Conservation (phyloP, 139 green algal species). For the Auxenochlorella pyrenoidosa region DNA sequence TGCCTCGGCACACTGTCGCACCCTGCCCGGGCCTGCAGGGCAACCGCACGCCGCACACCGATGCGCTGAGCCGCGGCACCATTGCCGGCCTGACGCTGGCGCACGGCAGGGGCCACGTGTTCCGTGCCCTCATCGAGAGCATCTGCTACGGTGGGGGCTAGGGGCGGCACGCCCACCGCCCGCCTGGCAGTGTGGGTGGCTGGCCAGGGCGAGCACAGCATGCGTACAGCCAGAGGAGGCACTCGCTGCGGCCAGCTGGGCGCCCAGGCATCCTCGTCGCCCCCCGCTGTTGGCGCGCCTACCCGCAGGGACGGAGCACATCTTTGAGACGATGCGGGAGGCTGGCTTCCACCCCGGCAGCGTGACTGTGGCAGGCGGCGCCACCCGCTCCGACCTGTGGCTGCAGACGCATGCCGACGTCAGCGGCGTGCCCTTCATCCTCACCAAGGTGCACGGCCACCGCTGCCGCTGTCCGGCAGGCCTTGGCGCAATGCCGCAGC, state of each 20-base stretch:
- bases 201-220: too few species aligned
- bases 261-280: too few species aligned
- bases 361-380: slow-evolving; percentile 70
- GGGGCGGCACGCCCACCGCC: too few species aligned
- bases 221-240: too few species aligned
- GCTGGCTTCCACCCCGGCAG: slow-evolving; percentile 53
- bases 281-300: not conserved
- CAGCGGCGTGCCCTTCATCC: slow-evolving; percentile 64
- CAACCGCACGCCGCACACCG: slow-evolving; percentile 85
- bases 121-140: slow-evolving; percentile 72
- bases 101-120: slow-evolving; percentile 77
- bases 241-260: too few species aligned
- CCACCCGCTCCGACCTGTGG: slow-evolving; percentile 73
- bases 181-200: too few species aligned
- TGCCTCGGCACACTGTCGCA: not conserved
- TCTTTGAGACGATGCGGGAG: slow-evolving; percentile 78
- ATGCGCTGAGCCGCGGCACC: slow-evolving; percentile 73
- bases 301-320: slow-evolving; percentile 57
- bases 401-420: slow-evolving; percentile 88
- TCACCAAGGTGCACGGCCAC: slow-evolving; percentile 58
- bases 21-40: slow-evolving; percentile 54
- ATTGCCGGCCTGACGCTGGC: slow-evolving; percentile 80
- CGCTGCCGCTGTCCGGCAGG: not conserved
- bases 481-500: not conserved
- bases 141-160: slow-evolving; percentile 61